Evolutionary conservation across 164 flowering plant genomes (phyloP), one percentile per base, ranked within the genome.

Genomic region (Nymphaea thermarum): DNA sequence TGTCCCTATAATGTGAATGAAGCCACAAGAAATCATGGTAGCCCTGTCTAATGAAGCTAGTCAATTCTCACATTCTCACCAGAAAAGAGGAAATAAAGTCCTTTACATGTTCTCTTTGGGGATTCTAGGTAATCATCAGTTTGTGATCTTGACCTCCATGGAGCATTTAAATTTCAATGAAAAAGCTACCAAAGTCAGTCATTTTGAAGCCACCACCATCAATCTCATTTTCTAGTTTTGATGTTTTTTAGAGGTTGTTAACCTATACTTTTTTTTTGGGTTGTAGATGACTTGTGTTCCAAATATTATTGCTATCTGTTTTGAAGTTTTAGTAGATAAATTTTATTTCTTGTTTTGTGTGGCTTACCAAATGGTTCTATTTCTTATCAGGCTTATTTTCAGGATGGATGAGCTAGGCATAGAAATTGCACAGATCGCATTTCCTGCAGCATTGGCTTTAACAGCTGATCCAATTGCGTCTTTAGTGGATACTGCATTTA

Each of bases 381-480:
- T 51, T 62, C 64, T 41, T 62, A 45, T 53, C 75, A 89, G 95
- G 71, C 44, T 25, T 36, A 79, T 82, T 10, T 81, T 87, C 43
- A 85, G 81, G 68, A 65, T 71, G 75, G 97, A 91, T 74, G 83
- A 85, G 67, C 81, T 89, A 42, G 97, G 95, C 2, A 8, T 60
- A 68, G 97, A 91, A 74, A 89, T 91, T 71, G 82, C 82, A 42
- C 71, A 17, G 47, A 87, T 91, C 66, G 95, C 95, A 44, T 65
- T 91, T 67, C 96, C 95, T 63, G 90, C 96, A 11, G 93, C 97
- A 65, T 76, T 91, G 67, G 97, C 97, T 72, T 68, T 87, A 72
- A 77, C 86, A 42, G 97, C 97, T 64, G 97, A 91, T 43, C 97
- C 93, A 5, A 82, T 91, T 71, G 95, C 97, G 62, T 91, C 97